Conservation (phyloP, 768 basidiomycete species). For the Calocybe cyanea region DNA sequence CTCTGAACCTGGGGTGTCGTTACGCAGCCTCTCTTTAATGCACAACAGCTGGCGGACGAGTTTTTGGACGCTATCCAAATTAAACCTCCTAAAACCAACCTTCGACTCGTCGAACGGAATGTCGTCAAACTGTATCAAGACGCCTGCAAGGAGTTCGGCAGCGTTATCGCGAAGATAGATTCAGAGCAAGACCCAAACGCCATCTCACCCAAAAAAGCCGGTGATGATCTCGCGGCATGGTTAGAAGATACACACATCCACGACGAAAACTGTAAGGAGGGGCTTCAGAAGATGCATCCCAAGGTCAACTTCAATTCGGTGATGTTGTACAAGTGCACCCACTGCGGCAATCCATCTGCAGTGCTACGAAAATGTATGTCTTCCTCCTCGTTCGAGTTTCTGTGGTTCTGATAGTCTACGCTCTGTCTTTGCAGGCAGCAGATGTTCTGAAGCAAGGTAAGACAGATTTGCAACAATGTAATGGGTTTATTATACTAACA, state of each 20-base stretch:
- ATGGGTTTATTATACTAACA: no score
- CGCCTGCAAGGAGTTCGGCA: slow-evolving; percentile 45
- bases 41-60: slow-evolving; percentile 50
- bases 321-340: slow-evolving; percentile 56
- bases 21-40: slow-evolving; percentile 29
- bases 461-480: no score
- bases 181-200: slow-evolving; percentile 23
- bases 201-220: slow-evolving; percentile 33
- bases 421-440: slow-evolving; percentile 15
- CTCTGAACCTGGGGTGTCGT: no score
- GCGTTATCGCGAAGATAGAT: slow-evolving; percentile 34
- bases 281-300: slow-evolving; percentile 33
- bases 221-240: slow-evolving; percentile 44
- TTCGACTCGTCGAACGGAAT: slow-evolving; percentile 49
- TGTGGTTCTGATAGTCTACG: neutral
- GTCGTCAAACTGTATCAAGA: slow-evolving; percentile 43
- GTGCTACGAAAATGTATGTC: slow-evolving; percentile 45
- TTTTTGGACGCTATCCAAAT: slow-evolving; percentile 44
- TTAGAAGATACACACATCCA: slow-evolving; percentile 18
- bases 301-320: slow-evolving; percentile 47
- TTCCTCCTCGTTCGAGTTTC: slow-evolving; percentile 5
- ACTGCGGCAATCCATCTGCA: slow-evolving; percentile 62
- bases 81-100: slow-evolving; percentile 45
- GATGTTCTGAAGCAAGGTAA: slow-evolving; percentile 24
- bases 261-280: slow-evolving; percentile 26